phyloP scores from a whole-genome alignment of 2,329 filamentous ascomycete species.

The Dryadomyces quercivorus region DNA sequence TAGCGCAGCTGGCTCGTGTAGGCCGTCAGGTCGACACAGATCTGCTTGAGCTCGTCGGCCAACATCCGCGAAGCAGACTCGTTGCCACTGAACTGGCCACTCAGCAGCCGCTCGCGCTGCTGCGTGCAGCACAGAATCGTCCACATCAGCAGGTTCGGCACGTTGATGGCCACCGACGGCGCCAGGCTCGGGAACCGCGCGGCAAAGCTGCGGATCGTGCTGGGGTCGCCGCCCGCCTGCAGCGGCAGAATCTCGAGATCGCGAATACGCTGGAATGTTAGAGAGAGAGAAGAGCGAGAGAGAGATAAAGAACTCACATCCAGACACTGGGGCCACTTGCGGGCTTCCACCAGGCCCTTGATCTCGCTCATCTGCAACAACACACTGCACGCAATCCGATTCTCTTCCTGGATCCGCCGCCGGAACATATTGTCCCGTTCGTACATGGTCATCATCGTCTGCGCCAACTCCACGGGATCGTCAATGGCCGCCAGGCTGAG shows the following conservation, averaged over 20 bases:
- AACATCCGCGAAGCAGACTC: slow-evolving; percentile 50
- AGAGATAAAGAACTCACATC: slow-evolving; percentile 34
- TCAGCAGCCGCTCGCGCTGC: slow-evolving; percentile 59
- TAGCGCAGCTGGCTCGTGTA: slow-evolving; percentile 91
- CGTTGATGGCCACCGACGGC: slow-evolving; percentile 72
- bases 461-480: slow-evolving; percentile 46
- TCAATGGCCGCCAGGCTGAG: slow-evolving; percentile 49
- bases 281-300: background rate
- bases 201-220: slow-evolving; percentile 66
- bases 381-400: slow-evolving; percentile 42
- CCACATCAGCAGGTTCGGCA: slow-evolving; percentile 89
- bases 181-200: slow-evolving; percentile 69
- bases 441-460: slow-evolving; percentile 52
- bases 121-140: slow-evolving; percentile 75
- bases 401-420: slow-evolving; percentile 42
- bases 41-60: slow-evolving; percentile 61
- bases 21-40: slow-evolving; percentile 81
- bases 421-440: slow-evolving; percentile 49
- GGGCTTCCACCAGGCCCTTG: slow-evolving; percentile 41
- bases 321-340: slow-evolving; percentile 44
- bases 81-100: slow-evolving; percentile 63
- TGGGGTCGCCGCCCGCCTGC: slow-evolving; percentile 60
- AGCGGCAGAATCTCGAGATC: slow-evolving; percentile 70
- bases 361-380: slow-evolving; percentile 49
- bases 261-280: slow-evolving; percentile 45